Base-by-base conservation (phyloP, 345 rosid species). In the Gossypium stocksii region DNA sequence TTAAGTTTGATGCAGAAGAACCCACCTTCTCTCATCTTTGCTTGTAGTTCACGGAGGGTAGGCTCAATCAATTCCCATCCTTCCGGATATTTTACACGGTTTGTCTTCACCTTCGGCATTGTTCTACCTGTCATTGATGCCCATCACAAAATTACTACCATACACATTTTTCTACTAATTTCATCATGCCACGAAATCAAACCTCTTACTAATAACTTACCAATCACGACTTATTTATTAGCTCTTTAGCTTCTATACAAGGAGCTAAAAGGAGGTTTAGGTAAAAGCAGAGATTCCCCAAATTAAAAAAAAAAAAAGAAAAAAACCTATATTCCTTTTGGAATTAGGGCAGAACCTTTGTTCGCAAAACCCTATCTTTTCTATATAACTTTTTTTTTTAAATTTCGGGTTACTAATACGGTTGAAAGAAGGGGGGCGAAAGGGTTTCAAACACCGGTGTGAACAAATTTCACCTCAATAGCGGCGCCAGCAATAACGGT, bases 41-140 rank as follows among this genome's bases (percentile, higher is more conserved):
- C 85, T 74, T 84, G 85, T 11, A 85, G 73, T 53, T 86, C 89
- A 51, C 81, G 81, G 12, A 87, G 87, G 1, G 91, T 87, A 38
- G 91, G 91, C 83, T 87, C 90, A 46, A 87, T 89, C 76, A 89
- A 80, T 74, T 86, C 86, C 90, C 90, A 89, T 10, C 90, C 93
- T 79, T 87, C 87, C 6, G 89, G 93, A 38, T 83, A 77, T 29
- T 81, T 80, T 23, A 86, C 83, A 41, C 87, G 88, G 74, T 80
- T 87, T 1, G 93, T 89, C 83, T 82, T 89, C 38, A 86, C 89
- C 83, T 89, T 89, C 0, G 94, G 91, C 93, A 85, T 89, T 54
- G 66, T 73, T 65, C 53, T 27, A 67, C 73, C 86, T 81, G 71
- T 22, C 65, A 81, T 16, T 53, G 22, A 41, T 56, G 23, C 19